phyloP scores from a whole-genome alignment of 495 filamentous ascomycete species.

The Aspergillus ostianus region DNA sequence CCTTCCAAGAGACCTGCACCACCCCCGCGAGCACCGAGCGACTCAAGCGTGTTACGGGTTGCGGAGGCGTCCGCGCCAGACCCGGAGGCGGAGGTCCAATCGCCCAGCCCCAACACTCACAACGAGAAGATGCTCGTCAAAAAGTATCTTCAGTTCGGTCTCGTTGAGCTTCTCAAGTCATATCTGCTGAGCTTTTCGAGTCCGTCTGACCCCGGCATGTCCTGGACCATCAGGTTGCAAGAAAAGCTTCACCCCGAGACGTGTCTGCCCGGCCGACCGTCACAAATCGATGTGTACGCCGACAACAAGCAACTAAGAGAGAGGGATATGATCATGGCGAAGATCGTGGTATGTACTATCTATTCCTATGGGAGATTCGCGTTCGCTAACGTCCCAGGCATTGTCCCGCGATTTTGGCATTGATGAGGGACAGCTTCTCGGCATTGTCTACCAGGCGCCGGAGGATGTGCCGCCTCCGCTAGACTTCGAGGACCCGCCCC shows the following conservation, averaged over 20 bases:
- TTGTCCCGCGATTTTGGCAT: conserved; percentile 69
- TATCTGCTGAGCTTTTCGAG: conserved; percentile 61
- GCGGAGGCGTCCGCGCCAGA: conserved; percentile 65
- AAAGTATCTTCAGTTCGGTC: conserved; percentile 78
- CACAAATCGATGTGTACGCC: conserved; percentile 59
- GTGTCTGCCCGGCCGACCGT: conserved; percentile 45
- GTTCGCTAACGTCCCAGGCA: conserved; percentile 46
- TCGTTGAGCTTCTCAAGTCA: conserved; percentile 79
- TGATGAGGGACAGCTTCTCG: conserved; percentile 49
- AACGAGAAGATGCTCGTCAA: conserved; percentile 60
- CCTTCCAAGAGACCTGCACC: conserved; percentile 71
- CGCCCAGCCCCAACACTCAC: conserved; percentile 47
- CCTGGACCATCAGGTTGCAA: conserved; percentile 71
- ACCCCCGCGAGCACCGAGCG: conserved; percentile 65
- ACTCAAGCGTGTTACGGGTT: conserved; percentile 36
- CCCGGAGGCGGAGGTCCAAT: conserved; percentile 67
- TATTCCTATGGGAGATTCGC: background rate
- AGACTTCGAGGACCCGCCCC: conserved; percentile 43
- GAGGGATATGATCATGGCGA: conserved; percentile 69
- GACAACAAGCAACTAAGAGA: conserved; percentile 61
- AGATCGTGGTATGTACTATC: conserved; percentile 62
- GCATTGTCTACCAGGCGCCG: conserved; percentile 34
- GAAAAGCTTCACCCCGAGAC: conserved; percentile 63
- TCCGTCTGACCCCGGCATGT: conserved; percentile 64
- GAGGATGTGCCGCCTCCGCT: conserved; percentile 38